Conservation (phyloP, 768 basidiomycete species). For the Hericium alpestre region DNA sequence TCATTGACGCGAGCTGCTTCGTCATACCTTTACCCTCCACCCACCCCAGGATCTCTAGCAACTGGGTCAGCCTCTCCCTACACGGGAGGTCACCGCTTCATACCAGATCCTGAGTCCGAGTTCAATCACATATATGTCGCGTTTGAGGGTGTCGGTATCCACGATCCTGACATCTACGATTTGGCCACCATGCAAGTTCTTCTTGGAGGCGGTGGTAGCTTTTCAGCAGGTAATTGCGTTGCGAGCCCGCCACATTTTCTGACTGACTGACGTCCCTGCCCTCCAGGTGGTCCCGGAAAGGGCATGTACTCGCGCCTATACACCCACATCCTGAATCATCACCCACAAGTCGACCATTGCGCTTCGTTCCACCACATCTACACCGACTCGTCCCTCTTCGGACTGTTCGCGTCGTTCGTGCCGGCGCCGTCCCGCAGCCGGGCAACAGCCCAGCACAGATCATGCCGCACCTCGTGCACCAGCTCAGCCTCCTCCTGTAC, state of each 20-base stretch:
- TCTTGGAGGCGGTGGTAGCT: conserved; percentile 90
- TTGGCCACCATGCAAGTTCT: conserved; percentile 91
- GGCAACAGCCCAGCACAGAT: conserved; percentile 49
- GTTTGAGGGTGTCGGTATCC: conserved; percentile 85
- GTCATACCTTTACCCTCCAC: conserved; percentile 47
- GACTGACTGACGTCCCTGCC: conserved; percentile 2
- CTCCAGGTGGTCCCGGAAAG: conserved; percentile 84
- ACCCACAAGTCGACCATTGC: conserved; percentile 89
- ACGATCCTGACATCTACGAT: conserved; percentile 86
- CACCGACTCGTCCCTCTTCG: conserved; percentile 87
- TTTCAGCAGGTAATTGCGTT: conserved; percentile 65
- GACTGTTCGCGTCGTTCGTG: conserved; percentile 78
- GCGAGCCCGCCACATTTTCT: not conserved
- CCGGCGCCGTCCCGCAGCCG: conserved; percentile 46
- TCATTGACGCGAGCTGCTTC: conserved; percentile 69
- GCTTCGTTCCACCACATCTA: conserved; percentile 97
- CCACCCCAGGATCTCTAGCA: conserved; percentile 21
- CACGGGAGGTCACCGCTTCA: conserved; percentile 74
- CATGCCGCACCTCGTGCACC: conserved; percentile 76
- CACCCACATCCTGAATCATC: conserved; percentile 90
- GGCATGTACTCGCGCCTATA: conserved; percentile 98
- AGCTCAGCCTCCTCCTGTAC: conserved; percentile 75
- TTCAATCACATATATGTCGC: conserved; percentile 91
- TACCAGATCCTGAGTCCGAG: conserved; percentile 50
- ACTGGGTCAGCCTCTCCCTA: conserved; percentile 40